A percentile compares a stretch with the other conserved stretches of the same genome.
phyloP scores from a whole-genome alignment of 2,329 filamentous ascomycete genomes.

The Neospermospora avenae region DNA sequence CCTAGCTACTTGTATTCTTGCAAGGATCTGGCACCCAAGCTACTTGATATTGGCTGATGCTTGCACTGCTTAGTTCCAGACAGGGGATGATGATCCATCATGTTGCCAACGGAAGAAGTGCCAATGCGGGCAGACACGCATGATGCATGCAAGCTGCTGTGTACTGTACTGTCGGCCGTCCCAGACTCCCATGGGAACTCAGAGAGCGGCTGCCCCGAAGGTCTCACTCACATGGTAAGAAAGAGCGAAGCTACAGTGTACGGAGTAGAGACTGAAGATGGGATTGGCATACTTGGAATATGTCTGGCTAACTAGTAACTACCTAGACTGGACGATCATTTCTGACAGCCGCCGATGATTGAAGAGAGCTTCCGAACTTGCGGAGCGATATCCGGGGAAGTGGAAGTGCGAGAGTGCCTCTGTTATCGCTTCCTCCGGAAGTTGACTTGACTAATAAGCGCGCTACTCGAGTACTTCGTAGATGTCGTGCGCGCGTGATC shows the following conservation, averaged over 20 bases:
- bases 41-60: neutral
- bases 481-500: neutral
- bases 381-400: neutral
- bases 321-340: neutral
- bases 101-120: neutral
- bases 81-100: neutral
- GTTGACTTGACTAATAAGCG: slow-evolving; percentile 2
- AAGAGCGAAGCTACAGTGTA: neutral
- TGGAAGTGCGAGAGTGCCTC: neutral
- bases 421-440: neutral
- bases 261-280: neutral
- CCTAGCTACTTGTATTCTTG: too few relatives aligned
- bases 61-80: neutral
- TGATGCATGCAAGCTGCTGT: neutral
- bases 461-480: too few relatives aligned
- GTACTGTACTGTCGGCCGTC: neutral
- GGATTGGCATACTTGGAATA: neutral
- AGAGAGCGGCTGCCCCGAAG: neutral
- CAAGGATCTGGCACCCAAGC: neutral
- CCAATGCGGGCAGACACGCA: neutral
- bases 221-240: neutral
- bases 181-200: neutral
- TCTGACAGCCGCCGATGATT: neutral
- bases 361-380: neutral
- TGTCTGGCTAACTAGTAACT: too few relatives aligned